phyloP scores from a whole-genome alignment of 805 yeast species.

The Wickerhamia fluorescens region DNA sequence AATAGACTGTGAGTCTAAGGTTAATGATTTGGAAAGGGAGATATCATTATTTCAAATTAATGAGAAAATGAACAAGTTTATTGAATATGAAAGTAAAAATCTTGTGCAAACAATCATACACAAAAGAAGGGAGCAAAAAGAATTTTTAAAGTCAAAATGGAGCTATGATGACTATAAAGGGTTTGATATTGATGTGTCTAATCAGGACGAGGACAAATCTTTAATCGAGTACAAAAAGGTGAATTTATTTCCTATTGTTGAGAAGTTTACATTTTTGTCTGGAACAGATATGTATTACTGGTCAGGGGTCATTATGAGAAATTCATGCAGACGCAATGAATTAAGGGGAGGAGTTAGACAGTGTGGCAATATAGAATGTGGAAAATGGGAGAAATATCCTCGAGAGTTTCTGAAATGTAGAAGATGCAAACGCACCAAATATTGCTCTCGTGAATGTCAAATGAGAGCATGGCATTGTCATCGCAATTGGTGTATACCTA shows the following conservation, averaged over 20 bases:
- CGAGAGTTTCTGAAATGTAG: conserved; percentile 93
- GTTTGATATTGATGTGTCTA: conserved; percentile 32
- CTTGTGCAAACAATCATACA: conserved; percentile 25
- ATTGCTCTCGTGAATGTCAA: conserved; percentile 90
- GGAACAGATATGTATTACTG: conserved; percentile 84
- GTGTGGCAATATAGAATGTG: conserved; percentile 90
- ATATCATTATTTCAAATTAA: conserved; percentile 25
- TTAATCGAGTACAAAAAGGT: conserved; percentile 41
- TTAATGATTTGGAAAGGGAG: conserved; percentile 27
- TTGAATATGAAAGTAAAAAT: conserved; percentile 26
- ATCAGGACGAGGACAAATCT: conserved; percentile 31
- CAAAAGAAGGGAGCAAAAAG: conserved; percentile 26
- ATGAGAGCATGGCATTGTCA: conserved; percentile 88
- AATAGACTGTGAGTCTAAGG: conserved; percentile 26
- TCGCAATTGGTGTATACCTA: conserved; percentile 83
- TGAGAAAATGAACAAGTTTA: conserved; percentile 23
- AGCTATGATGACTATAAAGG: conserved; percentile 33
- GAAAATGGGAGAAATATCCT: conserved; percentile 87
- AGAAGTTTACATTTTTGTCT: conserved; percentile 70
- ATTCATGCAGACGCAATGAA: conserved; percentile 90
- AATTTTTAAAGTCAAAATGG: conserved; percentile 28
- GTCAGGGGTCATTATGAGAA: conserved; percentile 97
- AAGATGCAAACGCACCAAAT: conserved; percentile 89
- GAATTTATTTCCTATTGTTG: conserved; percentile 86
- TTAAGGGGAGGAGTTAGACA: conserved; percentile 83